Percentiles rank a stretch among this genome's conserved stretches.
These are phyloP conservation scores for Entomortierella beljakovae DNA, from an alignment of 192 early-diverging fungal genomes.

Conservation along the genomic window DNA sequence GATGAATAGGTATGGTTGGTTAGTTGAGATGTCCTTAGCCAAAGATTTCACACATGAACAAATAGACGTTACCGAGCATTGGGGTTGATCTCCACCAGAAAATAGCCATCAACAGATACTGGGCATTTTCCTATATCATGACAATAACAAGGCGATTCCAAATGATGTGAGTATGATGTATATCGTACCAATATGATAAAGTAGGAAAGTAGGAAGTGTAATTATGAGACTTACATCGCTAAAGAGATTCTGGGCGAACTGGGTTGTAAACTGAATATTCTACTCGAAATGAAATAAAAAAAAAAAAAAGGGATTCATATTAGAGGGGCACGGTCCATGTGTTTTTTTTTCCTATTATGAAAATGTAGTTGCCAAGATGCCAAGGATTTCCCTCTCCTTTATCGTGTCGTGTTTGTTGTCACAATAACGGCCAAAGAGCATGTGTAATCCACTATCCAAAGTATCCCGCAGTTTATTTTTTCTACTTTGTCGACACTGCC, in stretches of 20 bases:
- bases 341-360: not conserved
- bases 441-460: too few species aligned
- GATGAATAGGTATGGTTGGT: not conserved
- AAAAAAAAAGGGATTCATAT: not conserved
- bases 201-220: too few species aligned
- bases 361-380: too few species aligned
- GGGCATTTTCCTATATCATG: conserved; percentile 76
- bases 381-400: too few species aligned
- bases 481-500: too few species aligned
- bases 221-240: conserved; percentile 29
- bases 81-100: conserved; percentile 77
- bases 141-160: not conserved
- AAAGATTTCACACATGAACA: too few species aligned
- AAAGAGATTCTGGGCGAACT: conserved; percentile 69
- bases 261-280: conserved; percentile 65
- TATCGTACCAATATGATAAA: too few species aligned
- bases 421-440: too few species aligned
- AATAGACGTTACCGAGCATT: conserved; percentile 78
- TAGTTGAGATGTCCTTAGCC: too few species aligned
- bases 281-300: conserved; percentile 23
- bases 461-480: too few species aligned
- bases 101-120: conserved; percentile 77
- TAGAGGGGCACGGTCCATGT: not conserved
- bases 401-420: too few species aligned
- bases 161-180: not conserved